Evolutionary conservation across 2,329 filamentous ascomycete species (phyloP).

Genomic region (Trichophyton simii): DNA sequence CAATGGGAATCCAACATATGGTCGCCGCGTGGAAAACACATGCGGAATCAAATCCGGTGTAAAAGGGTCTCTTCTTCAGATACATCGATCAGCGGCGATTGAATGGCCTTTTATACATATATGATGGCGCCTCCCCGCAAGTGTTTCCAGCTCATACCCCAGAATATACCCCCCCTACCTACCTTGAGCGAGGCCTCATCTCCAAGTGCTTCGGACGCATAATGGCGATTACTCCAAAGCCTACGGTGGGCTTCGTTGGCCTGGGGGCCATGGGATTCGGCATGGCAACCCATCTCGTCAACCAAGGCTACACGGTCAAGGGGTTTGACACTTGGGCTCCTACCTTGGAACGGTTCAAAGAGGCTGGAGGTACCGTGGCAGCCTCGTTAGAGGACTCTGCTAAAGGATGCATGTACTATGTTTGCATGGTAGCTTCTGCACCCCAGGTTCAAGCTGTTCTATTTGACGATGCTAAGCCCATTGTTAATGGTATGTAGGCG

Average conservation of each 20-base stretch:
- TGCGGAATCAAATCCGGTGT: not conserved
- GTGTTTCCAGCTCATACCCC: not conserved
- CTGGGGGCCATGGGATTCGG: conserved; percentile 73
- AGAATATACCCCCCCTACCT: not conserved
- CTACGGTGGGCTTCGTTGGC: conserved; percentile 54
- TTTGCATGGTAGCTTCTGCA: conserved; percentile 66
- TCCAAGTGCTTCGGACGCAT: not conserved
- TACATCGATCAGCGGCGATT: not conserved
- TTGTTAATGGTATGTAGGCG: conserved; percentile 14
- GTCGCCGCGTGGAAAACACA: not conserved
- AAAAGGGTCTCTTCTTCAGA: not conserved
- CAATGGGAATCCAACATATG: not conserved
- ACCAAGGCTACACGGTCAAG: conserved; percentile 52
- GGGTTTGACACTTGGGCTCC: conserved; percentile 60
- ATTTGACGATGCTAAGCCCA: conserved; percentile 46
- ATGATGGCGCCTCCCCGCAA: not conserved
- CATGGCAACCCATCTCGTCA: conserved; percentile 63
- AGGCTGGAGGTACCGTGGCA: conserved; percentile 49
- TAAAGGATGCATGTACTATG: conserved; percentile 45
- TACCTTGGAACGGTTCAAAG: conserved; percentile 52
- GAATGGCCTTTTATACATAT: not conserved
- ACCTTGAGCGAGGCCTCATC: no score
- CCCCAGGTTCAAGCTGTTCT: conserved; percentile 55
- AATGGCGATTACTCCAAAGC: conserved; percentile 24
- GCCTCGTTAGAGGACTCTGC: conserved; percentile 51